A percentile compares a stretch with the other conserved stretches of the same genome.
phyloP scores from a whole-genome alignment of 495 filamentous ascomycete genomes.

The Melanomma pulvis-pyrius region DNA sequence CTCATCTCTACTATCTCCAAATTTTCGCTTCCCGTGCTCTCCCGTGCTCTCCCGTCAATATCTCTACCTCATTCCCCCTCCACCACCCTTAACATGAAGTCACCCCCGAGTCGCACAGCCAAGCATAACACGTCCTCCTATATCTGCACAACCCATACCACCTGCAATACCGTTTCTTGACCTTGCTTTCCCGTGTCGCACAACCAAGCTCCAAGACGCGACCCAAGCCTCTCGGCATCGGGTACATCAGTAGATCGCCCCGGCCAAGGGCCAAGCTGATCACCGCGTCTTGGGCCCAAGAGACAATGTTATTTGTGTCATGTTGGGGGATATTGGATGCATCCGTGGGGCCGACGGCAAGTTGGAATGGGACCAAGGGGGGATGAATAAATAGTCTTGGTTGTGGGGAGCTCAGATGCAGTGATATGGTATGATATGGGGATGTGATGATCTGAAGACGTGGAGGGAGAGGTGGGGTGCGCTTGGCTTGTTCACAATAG shows the following conservation, averaged over 20 bases:
- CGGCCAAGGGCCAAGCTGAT: slow-evolving; percentile 16
- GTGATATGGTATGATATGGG: too few relatives aligned
- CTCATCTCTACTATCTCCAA: neutral
- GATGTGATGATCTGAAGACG: too few relatives aligned
- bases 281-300: slow-evolving; percentile 7
- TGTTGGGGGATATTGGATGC: neutral
- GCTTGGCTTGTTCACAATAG: too few relatives aligned
- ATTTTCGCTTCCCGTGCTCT: neutral
- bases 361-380: neutral
- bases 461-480: neutral
- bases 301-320: neutral
- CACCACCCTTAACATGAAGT: neutral
- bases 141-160: neutral
- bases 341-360: neutral
- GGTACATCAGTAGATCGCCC: neutral
- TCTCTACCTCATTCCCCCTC: neutral
- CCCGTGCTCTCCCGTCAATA: neutral
- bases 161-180: neutral
- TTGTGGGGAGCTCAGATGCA: too few relatives aligned
- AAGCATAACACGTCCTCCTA: slow-evolving; percentile 3
- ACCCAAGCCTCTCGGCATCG: slow-evolving; percentile 4
- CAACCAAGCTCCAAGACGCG: neutral
- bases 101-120: slow-evolving; percentile 2
- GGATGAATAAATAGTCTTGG: too few relatives aligned
- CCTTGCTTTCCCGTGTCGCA: neutral